Evolutionary conservation across 805 yeast genomes (phyloP).

Genomic region (Yarrowia sp.): DNA sequence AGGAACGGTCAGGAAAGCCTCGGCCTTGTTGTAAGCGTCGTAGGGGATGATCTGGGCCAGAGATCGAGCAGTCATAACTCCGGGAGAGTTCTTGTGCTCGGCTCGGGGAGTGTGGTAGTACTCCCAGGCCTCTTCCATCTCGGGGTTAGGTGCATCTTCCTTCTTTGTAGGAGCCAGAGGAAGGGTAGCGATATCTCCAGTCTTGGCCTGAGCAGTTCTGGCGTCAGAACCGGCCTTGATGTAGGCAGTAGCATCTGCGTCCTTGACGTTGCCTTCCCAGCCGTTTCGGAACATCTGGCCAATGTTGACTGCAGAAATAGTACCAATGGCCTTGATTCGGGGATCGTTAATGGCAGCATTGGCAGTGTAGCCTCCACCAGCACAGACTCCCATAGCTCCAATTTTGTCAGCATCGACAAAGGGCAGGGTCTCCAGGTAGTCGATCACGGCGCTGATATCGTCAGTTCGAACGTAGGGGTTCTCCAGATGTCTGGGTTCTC

Average conservation of each 20-base stretch:
- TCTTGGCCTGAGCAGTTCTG: background rate
- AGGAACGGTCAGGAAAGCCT: background rate
- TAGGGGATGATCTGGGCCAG: background rate
- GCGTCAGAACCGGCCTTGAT: background rate
- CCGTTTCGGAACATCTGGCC: background rate
- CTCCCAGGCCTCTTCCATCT: background rate
- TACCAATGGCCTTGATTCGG: background rate
- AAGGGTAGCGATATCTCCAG: background rate
- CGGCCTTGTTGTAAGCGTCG: background rate
- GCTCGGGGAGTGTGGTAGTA: background rate
- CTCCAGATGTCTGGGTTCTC: background rate
- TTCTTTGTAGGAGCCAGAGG: background rate
- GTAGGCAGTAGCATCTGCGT: background rate
- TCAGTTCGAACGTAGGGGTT: background rate
- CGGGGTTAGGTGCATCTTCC: background rate
- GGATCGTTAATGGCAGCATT: background rate
- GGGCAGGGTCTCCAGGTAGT: background rate
- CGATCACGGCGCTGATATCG: background rate
- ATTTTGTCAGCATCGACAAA: background rate
- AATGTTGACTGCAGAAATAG: background rate
- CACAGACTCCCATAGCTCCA: background rate
- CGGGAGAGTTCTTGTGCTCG: too few relatives aligned
- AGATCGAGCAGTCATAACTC: background rate
- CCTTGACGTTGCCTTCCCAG: background rate
- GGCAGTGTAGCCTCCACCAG: background rate